Evolutionary conservation across 1,139 yeast species (phyloP), one percentile per base, ranked within the genome.

Genomic region (Scheffersomyces titani): DNA sequence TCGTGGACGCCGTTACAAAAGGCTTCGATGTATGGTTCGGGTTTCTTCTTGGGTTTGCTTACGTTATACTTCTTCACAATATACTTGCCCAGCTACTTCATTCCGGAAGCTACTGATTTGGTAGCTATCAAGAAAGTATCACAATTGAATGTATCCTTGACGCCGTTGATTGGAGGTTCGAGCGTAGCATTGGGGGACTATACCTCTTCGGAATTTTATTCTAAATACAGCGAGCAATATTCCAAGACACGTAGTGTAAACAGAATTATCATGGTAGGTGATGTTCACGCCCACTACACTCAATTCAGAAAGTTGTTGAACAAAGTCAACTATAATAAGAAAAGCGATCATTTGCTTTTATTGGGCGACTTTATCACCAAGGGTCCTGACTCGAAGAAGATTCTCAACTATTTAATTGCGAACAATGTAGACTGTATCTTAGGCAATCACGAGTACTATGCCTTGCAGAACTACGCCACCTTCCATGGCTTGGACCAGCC

Each of bases 321-420:
- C 19, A 77, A 78, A 59, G 58, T 80, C 9, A 70, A 81, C 6
- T 89, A 77, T 66, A 72, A 83, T 61, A 61, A 68, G 1, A 65
- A 73, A 18, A 65, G 65, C 5, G 97, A 90, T 66, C 84, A 85
- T 55, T 74, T 91, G n/a, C 70, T 91, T 3, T 75, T 92, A 46
- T 72, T 92, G 36, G 98, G 98, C 2, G 98, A 93, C 68, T 90
- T 92, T 69, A 79, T 90, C 40, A 81, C 93, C 56, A 93, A 92
- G 69, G 98, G 98, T 0, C 89, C 90, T 1, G 86, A 89, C 59
- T 89, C 97, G 0, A 61, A 83, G 16, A 84, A 82, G 54, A 91
- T 92, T 5, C 70, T 92, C 36, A 89, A 92, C 57, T 88, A 74
- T 64, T 87, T 91, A 50, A 81, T 87, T 51, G 74, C 81, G n/a